Conservation (phyloP, 371 early-diverging fungal genomes). For the Mortierella sp. region DNA sequence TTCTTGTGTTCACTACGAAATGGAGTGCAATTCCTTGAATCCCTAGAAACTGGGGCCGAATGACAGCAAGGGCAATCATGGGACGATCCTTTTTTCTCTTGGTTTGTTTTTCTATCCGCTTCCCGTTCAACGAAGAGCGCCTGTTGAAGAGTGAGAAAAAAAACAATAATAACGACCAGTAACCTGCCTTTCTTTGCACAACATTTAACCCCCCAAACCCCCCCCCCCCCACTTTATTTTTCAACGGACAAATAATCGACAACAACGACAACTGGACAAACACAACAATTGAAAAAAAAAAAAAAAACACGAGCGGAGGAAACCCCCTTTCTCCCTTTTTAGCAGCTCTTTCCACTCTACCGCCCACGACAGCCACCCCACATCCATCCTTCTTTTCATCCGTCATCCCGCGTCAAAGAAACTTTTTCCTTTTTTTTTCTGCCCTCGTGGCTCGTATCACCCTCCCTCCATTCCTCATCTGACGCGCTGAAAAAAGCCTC, state of each 20-base stretch:
- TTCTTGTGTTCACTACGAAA: too few relatives aligned
- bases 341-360: not conserved
- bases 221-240: not conserved
- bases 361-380: not conserved
- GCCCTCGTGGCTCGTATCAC: conserved; percentile 9
- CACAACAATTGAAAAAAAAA: not conserved
- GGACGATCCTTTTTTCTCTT: not conserved
- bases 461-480: conserved; percentile 5
- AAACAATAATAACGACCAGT: not conserved
- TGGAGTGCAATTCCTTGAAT: conserved; percentile 6
- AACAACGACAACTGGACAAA: not conserved
- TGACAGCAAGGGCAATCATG: not conserved
- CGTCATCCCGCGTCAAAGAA: not conserved
- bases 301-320: not conserved
- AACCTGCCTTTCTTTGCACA: not conserved
- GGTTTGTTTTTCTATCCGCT: not conserved
- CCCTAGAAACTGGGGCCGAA: conserved; percentile 17
- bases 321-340: not conserved
- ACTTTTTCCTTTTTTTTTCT: not conserved
- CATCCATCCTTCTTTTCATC: not conserved
- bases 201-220: not conserved
- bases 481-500: not conserved
- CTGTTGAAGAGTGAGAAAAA: not conserved
- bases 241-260: not conserved
- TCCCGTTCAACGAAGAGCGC: not conserved